Evolutionary conservation across 202 grass and related monocot species (phyloP).

Genomic region (Sporobolus alterniflorus): DNA sequence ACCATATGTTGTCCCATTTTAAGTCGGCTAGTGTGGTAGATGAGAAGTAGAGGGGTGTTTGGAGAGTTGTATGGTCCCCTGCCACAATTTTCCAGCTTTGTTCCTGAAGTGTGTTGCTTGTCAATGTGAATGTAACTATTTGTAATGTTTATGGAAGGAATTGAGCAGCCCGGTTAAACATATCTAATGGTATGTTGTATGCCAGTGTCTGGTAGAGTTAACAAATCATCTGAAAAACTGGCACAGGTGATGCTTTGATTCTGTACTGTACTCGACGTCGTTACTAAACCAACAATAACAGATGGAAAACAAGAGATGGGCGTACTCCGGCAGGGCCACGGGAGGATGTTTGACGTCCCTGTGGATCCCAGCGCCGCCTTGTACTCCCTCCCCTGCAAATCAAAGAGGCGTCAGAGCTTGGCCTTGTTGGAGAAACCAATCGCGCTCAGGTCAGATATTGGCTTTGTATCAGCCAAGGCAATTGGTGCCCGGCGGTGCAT

Average conservation of each 20-base stretch:
- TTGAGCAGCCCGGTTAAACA: neutral
- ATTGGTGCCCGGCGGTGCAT: no score
- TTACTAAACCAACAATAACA: conserved; percentile 15
- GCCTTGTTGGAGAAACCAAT: no score
- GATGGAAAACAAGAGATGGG: neutral
- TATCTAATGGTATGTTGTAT: neutral
- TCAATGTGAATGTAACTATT: neutral
- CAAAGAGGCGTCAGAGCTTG: conserved; percentile 1
- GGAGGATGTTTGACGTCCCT: conserved; percentile 98
- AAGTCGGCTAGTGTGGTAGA: conserved; percentile 31
- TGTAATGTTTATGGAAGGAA: conserved; percentile 2
- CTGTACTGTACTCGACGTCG: conserved; percentile 46
- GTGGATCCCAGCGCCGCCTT: conserved; percentile 82
- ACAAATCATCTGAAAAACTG: conserved; percentile 7
- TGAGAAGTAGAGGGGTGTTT: conserved; percentile 33
- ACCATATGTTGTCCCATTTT: conserved; percentile 85
- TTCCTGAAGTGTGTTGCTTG: conserved; percentile 37
- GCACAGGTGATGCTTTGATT: conserved; percentile 12
- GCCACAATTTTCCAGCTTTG: conserved; percentile 63
- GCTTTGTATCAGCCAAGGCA: no score
- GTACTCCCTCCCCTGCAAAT: conserved; percentile 66
- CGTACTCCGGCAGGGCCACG: no score
- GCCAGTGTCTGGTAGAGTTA: neutral
- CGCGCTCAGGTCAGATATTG: no score
- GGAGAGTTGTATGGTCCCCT: conserved; percentile 46